Conservation (phyloP, 2,329 filamentous ascomycete genomes). For the Microsporum audouinii region DNA sequence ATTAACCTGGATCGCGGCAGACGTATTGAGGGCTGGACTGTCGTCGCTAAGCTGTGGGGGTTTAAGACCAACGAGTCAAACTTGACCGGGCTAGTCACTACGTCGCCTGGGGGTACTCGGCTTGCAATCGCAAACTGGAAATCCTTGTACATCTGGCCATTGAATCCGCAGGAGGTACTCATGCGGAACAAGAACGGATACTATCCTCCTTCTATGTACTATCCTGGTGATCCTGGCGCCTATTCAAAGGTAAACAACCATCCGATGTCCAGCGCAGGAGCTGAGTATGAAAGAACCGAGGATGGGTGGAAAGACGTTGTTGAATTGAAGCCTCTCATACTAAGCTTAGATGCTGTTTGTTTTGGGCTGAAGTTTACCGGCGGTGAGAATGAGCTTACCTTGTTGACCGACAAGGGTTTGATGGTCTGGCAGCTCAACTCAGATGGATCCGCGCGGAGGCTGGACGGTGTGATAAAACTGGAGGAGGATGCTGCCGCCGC, state of each 20-base stretch:
- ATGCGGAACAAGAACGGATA: slow-evolving; percentile 21
- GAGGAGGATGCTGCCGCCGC: neutral
- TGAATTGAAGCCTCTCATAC: slow-evolving; percentile 24
- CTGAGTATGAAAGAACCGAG: neutral
- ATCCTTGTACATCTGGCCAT: slow-evolving; percentile 30
- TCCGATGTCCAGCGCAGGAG: neutral
- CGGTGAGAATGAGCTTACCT: slow-evolving; percentile 27
- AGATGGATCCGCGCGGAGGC: slow-evolving; percentile 19
- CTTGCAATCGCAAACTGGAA: slow-evolving; percentile 36
- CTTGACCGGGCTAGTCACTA: slow-evolving; percentile 29
- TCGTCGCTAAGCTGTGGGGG: slow-evolving; percentile 28
- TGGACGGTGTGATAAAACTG: slow-evolving; percentile 8
- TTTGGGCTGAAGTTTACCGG: slow-evolving; percentile 26
- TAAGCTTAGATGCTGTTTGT: slow-evolving; percentile 29
- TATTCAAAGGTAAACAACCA: neutral
- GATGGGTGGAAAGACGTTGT: slow-evolving; percentile 12
- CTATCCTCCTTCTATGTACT: slow-evolving; percentile 24
- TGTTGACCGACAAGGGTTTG: slow-evolving; percentile 33
- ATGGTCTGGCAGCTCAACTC: slow-evolving; percentile 29
- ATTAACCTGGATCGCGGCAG: slow-evolving; percentile 32
- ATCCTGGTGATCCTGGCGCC: slow-evolving; percentile 8
- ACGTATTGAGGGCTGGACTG: slow-evolving; percentile 27
- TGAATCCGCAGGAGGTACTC: slow-evolving; percentile 29
- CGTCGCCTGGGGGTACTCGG: slow-evolving; percentile 22
- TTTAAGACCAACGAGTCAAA: slow-evolving; percentile 24